Conservation (phyloP, 106 monocot genomes). For the Agapanthus africanus region DNA sequence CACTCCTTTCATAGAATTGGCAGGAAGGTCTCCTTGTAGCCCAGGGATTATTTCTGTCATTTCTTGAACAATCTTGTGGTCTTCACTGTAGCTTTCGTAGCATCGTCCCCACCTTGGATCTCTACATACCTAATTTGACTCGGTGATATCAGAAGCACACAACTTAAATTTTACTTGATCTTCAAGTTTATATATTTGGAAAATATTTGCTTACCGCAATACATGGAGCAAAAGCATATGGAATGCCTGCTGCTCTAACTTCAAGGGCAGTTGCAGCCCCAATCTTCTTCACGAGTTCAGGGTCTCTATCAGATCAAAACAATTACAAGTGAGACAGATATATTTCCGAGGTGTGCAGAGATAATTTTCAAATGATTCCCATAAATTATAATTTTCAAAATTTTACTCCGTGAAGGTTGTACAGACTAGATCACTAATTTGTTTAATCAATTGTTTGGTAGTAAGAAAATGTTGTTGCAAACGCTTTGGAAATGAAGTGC, state of each 20-base stretch:
- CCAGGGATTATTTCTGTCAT: conserved; percentile 67
- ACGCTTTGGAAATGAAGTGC: too few species aligned
- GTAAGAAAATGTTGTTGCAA: too few species aligned
- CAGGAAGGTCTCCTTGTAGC: conserved; percentile 45
- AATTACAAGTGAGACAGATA: not conserved
- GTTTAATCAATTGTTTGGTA: too few species aligned
- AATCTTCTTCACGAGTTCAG: conserved; percentile 12
- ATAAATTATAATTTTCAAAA: too few species aligned
- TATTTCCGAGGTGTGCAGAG: not conserved
- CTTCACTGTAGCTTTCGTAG: too few species aligned
- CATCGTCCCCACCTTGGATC: conserved; percentile 74
- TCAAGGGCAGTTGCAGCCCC: conserved; percentile 12
- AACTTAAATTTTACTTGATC: not conserved
- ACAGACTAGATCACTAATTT: too few species aligned
- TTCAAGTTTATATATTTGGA: not conserved
- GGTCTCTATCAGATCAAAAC: conserved; percentile 6
- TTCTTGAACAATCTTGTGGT: conserved; percentile 36
- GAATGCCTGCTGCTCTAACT: too few species aligned
- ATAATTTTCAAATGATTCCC: too few species aligned
- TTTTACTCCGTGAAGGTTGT: too few species aligned
- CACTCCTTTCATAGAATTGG: conserved; percentile 24
- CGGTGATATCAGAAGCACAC: not conserved
- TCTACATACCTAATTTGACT: conserved; percentile 51
- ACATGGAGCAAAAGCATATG: too few species aligned
- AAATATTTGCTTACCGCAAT: conserved; percentile 9